Percentiles rank a stretch among this genome's conserved stretches.
Evolutionary conservation across 2,329 filamentous ascomycete genomes (phyloP).

Genomic region (Ophiostoma montium): DNA sequence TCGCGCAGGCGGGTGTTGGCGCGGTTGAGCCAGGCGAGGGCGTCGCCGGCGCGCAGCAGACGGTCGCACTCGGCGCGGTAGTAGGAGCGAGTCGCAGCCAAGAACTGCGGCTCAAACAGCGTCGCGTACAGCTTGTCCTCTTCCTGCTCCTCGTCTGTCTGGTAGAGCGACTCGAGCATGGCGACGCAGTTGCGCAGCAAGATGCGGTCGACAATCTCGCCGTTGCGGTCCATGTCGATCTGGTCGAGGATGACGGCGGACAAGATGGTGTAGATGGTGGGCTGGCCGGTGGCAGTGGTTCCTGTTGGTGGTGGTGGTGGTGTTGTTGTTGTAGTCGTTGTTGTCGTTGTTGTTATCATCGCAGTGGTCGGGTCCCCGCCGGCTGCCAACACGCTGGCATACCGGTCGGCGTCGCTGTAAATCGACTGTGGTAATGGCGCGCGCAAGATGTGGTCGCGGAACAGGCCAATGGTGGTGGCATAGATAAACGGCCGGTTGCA

Average conservation of each 20-base stretch:
- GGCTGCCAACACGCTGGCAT: neutral
- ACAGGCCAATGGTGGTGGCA: constrained; percentile 70
- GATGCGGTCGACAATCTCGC: constrained; percentile 73
- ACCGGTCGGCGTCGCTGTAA: constrained; percentile 2
- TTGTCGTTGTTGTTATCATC: neutral
- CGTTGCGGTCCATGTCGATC: constrained; percentile 81
- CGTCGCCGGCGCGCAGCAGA: constrained; percentile 64
- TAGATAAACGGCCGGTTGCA: constrained; percentile 63
- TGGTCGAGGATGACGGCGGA: constrained; percentile 77
- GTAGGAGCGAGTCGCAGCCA: constrained; percentile 56
- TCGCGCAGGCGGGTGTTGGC: constrained; percentile 62
- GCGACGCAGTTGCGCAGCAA: constrained; percentile 71
- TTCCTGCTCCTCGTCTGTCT: constrained; percentile 64
- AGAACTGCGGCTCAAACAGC: constrained; percentile 66
- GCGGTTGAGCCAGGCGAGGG: constrained; percentile 66
- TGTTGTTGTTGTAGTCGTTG: neutral
- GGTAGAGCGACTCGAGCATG: constrained; percentile 83
- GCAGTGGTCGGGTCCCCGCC: no score
- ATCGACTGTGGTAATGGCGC: constrained; percentile 21
- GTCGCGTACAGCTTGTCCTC: constrained; percentile 70
- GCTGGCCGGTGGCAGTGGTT: constrained; percentile 15
- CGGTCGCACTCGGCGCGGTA: constrained; percentile 63
- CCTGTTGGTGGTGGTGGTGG: constrained; percentile 10
- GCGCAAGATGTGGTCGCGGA: constrained; percentile 71
- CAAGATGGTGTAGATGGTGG: constrained; percentile 56